Base-by-base conservation (phyloP, 371 early-diverging fungal genomes). In the Circinella minor region DNA sequence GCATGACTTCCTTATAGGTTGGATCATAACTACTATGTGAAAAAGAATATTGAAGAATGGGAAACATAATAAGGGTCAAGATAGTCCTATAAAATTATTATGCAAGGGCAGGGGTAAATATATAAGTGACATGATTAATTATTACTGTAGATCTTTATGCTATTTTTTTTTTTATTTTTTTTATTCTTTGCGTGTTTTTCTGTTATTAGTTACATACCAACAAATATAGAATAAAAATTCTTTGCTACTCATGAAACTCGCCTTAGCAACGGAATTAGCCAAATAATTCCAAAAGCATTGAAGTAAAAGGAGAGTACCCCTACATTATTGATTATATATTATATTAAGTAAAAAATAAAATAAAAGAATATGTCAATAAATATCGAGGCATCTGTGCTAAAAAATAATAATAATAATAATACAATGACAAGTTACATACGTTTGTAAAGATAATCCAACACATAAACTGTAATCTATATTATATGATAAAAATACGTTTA, bases 281-380 rank as follows among this genome's bases (percentile, higher is more conserved):
- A 85, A 68, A 37, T 86, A 86, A 51, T 85, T 83, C 86, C 86
- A 86, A 65, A 86, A 86, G 51, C 85, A 83, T 74, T 86, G 86
- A 13, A 86, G 63, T 18, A 86, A 63, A 13, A 83, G 69, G 10
- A 86, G 63, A 10, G 81, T 85, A 9, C 84, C 81, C 38, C 84
- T 84, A 76, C 3, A 39, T 37, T 27, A 27, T 27, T n/a, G n/a
- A n/a, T n/a, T n/a, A n/a, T n/a, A n/a, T n/a, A n/a, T n/a, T n/a
- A n/a, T n/a, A n/a, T n/a, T n/a, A n/a, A n/a, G n/a, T n/a, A 66
- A 17, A 4, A 17, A 54, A 36, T 11, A 51, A 4, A 51, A 14
- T 0, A 1, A 5, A 51, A 13, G 11, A 43, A 43, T 43, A 9
- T 43, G 43, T 43, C 43, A 43, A 11, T 43, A 1, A 43, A 43